A percentile compares a stretch with the other conserved stretches of the same genome.
Conservation (phyloP, 805 yeast genomes). For the Debaryomyces castellii region DNA sequence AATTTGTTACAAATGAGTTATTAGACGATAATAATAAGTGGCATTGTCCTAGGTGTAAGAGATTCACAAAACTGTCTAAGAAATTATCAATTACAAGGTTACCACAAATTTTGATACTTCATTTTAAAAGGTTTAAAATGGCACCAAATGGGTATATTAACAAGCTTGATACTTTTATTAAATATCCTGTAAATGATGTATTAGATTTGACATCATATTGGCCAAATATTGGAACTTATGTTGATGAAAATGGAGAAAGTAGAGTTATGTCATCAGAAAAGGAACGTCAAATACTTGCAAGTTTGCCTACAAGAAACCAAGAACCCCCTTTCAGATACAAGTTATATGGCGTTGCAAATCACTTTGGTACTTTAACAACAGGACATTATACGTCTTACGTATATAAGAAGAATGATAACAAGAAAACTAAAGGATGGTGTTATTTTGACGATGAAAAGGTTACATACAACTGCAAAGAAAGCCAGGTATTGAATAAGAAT, state of each 20-base stretch:
- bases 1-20: constrained; percentile 72
- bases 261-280: constrained; percentile 32
- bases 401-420: constrained; percentile 47
- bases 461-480: constrained; percentile 47
- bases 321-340: constrained; percentile 76
- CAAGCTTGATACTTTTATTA: constrained; percentile 64
- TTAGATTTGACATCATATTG: constrained; percentile 71
- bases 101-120: constrained; percentile 78
- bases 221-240: constrained; percentile 50
- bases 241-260: constrained; percentile 12
- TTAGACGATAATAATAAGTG: constrained; percentile 79
- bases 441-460: constrained; percentile 78
- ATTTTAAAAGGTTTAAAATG: constrained; percentile 74
- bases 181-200: constrained; percentile 56
- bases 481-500: constrained; percentile 62
- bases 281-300: constrained; percentile 45
- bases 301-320: constrained; percentile 69
- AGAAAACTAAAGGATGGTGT: constrained; percentile 64
- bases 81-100: constrained; percentile 70
- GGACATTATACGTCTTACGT: constrained; percentile 91
- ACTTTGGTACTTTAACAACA: constrained; percentile 75
- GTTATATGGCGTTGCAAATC: constrained; percentile 80
- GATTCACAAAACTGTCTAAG: constrained; percentile 63
- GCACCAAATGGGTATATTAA: constrained; percentile 45
- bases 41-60: constrained; percentile 77